Percentiles rank a stretch among this genome's conserved stretches.
Evolutionary conservation across 768 basidiomycete genomes (phyloP).

Genomic region (Trametes punicea): DNA sequence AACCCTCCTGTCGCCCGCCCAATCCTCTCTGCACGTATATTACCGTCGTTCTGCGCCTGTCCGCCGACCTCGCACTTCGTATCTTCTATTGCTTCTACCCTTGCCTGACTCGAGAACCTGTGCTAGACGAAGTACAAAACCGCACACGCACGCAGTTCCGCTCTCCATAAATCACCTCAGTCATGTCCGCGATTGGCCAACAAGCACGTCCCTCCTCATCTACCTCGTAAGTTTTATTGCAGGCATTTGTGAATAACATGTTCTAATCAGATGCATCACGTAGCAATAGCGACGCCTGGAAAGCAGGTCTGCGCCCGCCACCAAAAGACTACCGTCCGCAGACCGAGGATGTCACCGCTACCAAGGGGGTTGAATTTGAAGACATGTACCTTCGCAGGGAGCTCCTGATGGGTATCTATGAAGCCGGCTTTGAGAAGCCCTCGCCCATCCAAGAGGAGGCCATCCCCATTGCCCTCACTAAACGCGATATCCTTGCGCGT

Average conservation of each 20-base stretch:
- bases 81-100: neutral
- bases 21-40: neutral
- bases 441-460: conserved; percentile 99
- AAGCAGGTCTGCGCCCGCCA: conserved; percentile 73
- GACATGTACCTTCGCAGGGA: conserved; percentile 90
- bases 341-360: conserved; percentile 94
- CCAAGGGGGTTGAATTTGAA: conserved; percentile 94
- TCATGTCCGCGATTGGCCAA: conserved; percentile 17
- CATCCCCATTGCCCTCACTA: conserved; percentile 90
- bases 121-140: conserved; percentile 18
- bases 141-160: conserved; percentile 11
- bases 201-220: conserved; percentile 35
- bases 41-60: neutral
- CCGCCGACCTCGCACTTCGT: neutral
- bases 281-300: conserved; percentile 50
- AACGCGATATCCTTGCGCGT: conserved; percentile 91
- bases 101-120: neutral
- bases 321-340: conserved; percentile 92
- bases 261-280: neutral
- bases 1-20: neutral
- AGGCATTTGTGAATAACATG: neutral
- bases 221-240: conserved; percentile 26
- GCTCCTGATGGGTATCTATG: conserved; percentile 98
- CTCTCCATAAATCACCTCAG: neutral
- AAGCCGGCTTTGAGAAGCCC: conserved; percentile 95